Evolutionary conservation across 2,329 filamentous ascomycete genomes (phyloP), one percentile per base, ranked within the genome.

Genomic region (Paramyrothecium sp.): DNA sequence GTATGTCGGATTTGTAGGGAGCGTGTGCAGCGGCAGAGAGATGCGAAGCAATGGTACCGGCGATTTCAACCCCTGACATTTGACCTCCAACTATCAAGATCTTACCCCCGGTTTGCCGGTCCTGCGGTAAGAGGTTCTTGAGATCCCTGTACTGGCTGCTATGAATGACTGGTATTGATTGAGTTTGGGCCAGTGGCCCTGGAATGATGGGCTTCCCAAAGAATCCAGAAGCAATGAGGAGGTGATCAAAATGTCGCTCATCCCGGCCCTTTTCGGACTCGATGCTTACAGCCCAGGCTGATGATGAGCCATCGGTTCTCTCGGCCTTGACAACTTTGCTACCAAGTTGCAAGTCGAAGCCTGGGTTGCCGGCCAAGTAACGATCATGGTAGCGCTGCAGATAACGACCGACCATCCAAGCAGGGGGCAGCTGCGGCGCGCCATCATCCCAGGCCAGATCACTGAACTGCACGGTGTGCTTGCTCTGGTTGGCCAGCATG

Each of bases 21-120:
- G 83, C 81, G 67, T 89, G 77, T 13, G 73, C 71, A 3, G 82
- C 81, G 7, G 86, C 86, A 0, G 90, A 93, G 1, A 94, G 71
- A 60, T 92, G 86, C 4, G 85, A 79, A 12, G 89, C 90, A 53
- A 93, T 83, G 2, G 87, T 86, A 11, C 85, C 87, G 0, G 90
- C 88, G 52, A 89, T 88, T 74, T 96, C 91, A 5, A 90, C 84
- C 1, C 90, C 91, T 2, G 90, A 94, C 82, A 95, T 92, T 65
- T 92, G 90, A 0, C 90, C 91, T 1, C 91, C 91, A 1, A 92
- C 84, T 0, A 96, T 78, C 1, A 92, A 78, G 17, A 95, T 85
- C 65, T 87, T 90, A 19, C 84, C 82, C 1, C 78, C 78, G 0
- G 66, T 64, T 17, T 5, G 38, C 4, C 74, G 68, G 0, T 71